Evolutionary conservation across 2,329 filamentous ascomycete species (phyloP).

Genomic region (Talaromyces rugulosus): DNA sequence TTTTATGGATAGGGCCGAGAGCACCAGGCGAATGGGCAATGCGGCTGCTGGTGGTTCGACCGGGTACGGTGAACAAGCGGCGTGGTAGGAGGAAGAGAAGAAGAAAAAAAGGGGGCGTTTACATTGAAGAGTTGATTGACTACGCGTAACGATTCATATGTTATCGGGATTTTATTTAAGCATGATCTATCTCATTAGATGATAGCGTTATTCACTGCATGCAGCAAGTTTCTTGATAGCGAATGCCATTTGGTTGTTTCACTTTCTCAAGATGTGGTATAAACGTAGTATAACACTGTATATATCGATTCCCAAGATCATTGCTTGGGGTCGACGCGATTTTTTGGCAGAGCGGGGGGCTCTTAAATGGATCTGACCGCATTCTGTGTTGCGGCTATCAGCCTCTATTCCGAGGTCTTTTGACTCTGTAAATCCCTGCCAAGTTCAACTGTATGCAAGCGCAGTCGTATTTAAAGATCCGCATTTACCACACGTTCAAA

Average conservation of each 20-base stretch:
- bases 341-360: not conserved
- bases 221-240: not conserved
- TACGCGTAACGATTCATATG: not conserved
- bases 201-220: not conserved
- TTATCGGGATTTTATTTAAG: not conserved
- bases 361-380: not conserved
- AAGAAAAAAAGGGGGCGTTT: not conserved
- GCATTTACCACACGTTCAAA: conserved; percentile 10
- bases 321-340: not conserved
- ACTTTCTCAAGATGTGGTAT: not conserved
- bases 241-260: not conserved
- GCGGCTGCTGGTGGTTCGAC: not conserved
- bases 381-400: not conserved
- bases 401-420: not conserved
- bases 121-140: not conserved
- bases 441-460: not conserved
- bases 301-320: not conserved
- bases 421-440: not conserved
- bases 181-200: not conserved
- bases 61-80: not conserved
- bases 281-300: not conserved
- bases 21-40: not conserved
- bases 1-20: conserved; percentile 27
- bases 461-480: not conserved
- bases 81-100: not conserved